Base-by-base conservation (phyloP, 805 yeast species). In the Starmera amethionina region DNA sequence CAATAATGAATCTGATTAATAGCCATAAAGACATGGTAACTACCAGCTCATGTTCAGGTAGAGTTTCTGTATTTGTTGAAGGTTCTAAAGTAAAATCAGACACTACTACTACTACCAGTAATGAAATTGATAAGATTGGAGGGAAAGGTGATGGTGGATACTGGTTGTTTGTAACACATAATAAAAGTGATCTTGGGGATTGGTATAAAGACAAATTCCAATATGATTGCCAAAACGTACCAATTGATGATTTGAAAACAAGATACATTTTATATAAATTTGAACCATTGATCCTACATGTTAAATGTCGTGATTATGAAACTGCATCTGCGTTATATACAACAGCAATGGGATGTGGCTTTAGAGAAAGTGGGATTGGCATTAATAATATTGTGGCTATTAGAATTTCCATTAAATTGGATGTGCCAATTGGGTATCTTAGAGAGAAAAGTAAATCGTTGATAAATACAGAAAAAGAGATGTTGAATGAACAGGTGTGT, bases 131-230 rank as follows among this genome's bases (percentile, higher is more conserved):
- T 3, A 68, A 74, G 49, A 73, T 82, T 13, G 93, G 95, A 2
- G 86, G 94, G 4, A 87, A 87, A 54, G 96, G 95, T 9, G 75
- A 78, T 39, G 96, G 96, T 1, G 96, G 96, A 0, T 69, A 68
- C 42, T 87, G 96, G 96, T 53, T 85, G 11, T 86, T 74, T 62
- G 86, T 87, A 3, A 74, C 87, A 0, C 96, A 87, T 54, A 77
- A 80, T 35, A 64, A 68, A 3, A 46, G 50, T 2, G 63, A 72
- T 16, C 62, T 82, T 8, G 48, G 54, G 1, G 55, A 64, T 13
- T 79, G 86, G 86, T 57, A 68, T 14, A 33, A 41, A 47, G 56
- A 65, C 40, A 46, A 57, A 41, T 46, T 48, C 40, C 39, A 44
- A 2, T 53, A 51, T 35, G 50, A 43, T 29, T 42, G 30, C 4